Evolutionary conservation across 352 stramenopile genomes (phyloP), one percentile per base, ranked within the genome.

Genomic region (Phytophthora boehmeriae): DNA sequence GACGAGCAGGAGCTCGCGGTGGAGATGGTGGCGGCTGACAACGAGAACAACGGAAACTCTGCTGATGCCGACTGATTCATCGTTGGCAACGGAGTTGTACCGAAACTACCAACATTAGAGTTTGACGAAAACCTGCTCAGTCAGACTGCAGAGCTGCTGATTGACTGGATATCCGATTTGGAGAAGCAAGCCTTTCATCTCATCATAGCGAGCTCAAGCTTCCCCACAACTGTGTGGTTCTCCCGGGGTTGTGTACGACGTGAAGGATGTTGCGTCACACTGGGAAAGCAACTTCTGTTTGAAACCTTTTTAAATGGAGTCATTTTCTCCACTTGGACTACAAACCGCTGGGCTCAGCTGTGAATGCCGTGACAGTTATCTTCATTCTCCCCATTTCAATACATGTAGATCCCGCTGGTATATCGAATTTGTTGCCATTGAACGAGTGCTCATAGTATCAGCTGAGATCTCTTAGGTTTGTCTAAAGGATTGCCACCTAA

Each of bases 1-100:
- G 82, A 88, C 20, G 84, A 93, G 49, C 73, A 91, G 44, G 79
- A 89, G 6, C 59, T 91, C 9, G 80, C 78, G 1, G 46, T 46
- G 1, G 79, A 85, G 25, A 68, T 92, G 34, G 64, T 90, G 13
- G 79, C 70, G 0, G 72, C 60, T 0, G 77, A 66, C 10, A 62
- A 76, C 2, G 49, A 64, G 0, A 59, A 61, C 16, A 54, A 63
- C 14, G 49, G 61, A 9, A 44, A 70, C 1, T 28, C 49, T 44
- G 49, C 56, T 9, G 50, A 70, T 16, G 52, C 62, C 2, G 28
- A 27, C 13, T 59, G 4, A 51, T 8, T 23, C 17, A 17, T 30
- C 25, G 3, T 30, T 6, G 3, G 25, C 6, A 30, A 30, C 25
- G 6, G 3, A 8, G 25, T 30, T 30, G n/a, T n/a, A n/a, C n/a